Percentiles rank a stretch among this genome's conserved stretches.
phyloP scores from a whole-genome alignment of 164 flowering plant species.

The Sedum album region DNA sequence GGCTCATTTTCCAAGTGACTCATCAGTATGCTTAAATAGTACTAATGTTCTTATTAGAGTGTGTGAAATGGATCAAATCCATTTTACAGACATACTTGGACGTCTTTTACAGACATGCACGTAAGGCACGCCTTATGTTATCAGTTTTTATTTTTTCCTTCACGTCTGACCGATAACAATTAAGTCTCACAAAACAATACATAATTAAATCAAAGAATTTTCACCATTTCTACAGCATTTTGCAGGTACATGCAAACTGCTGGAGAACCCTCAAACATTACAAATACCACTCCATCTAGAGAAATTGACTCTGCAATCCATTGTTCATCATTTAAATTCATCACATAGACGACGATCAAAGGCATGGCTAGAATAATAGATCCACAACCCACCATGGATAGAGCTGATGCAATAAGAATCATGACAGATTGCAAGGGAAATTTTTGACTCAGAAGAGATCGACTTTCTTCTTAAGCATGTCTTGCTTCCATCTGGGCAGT shows the following conservation, averaged over 20 bases:
- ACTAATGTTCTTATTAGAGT: too few relatives aligned
- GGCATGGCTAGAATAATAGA: not conserved
- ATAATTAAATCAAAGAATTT: not conserved
- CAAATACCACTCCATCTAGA: not conserved
- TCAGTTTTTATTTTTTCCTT: too few relatives aligned
- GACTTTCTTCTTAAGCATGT: slow-evolving; percentile 77
- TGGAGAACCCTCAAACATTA: not conserved
- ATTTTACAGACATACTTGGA: too few relatives aligned
- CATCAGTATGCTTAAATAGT: too few relatives aligned
- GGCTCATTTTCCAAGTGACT: too few relatives aligned
- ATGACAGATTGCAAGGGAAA: not conserved
- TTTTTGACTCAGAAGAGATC: slow-evolving; percentile 53
- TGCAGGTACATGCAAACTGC: not conserved
- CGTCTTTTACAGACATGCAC: too few relatives aligned
- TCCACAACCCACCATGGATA: not conserved
- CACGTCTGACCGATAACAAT: not conserved
- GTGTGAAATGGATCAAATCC: too few relatives aligned
- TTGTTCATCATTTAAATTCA: not conserved
- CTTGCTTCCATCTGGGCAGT: slow-evolving; percentile 96
- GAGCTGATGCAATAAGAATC: not conserved
- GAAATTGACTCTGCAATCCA: not conserved
- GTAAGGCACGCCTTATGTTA: too few relatives aligned
- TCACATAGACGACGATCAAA: not conserved
- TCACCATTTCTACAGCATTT: not conserved
- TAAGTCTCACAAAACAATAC: not conserved